Evolutionary conservation across 441 rosid species (phyloP).

Genomic region (Gossypium schwendimanii): DNA sequence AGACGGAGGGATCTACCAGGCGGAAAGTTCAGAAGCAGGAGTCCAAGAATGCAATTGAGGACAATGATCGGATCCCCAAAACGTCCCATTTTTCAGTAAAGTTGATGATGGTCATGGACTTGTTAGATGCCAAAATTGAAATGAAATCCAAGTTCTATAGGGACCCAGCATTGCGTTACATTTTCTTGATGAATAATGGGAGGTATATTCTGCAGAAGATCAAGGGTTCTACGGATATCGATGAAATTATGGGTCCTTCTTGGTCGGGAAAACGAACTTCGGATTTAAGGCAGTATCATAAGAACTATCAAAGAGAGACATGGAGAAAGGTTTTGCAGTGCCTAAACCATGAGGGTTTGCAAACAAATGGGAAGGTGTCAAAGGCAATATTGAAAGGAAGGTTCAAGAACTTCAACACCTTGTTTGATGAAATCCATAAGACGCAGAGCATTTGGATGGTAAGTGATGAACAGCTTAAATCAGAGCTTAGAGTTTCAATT

Average conservation of each 20-base stretch:
- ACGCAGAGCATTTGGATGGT: constrained; percentile 86
- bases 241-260: constrained; percentile 35
- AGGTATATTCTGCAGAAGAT: constrained; percentile 72
- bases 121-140: constrained; percentile 47
- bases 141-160: constrained; percentile 46
- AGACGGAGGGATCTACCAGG: not conserved
- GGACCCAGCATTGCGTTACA: constrained; percentile 41
- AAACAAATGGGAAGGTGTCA: constrained; percentile 60
- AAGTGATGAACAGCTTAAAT: constrained; percentile 77
- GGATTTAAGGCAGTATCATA: constrained; percentile 58
- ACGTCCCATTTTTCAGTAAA: constrained; percentile 37
- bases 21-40: constrained; percentile 8
- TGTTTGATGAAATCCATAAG: constrained; percentile 83
- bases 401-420: constrained; percentile 58
- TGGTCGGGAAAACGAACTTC: constrained; percentile 62
- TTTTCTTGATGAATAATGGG: constrained; percentile 89
- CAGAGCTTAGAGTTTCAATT: constrained; percentile 82
- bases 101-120: constrained; percentile 42
- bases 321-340: constrained; percentile 67
- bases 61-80: constrained; percentile 33
- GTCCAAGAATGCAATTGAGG: not conserved
- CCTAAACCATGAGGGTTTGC: constrained; percentile 61
- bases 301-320: constrained; percentile 75
- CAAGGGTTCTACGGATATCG: constrained; percentile 58
- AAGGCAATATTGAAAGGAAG: constrained; percentile 68